These are phyloP conservation scores for Gossypium australe DNA, from an alignment of 345 rosid species.

Conservation along the genomic window DNA sequence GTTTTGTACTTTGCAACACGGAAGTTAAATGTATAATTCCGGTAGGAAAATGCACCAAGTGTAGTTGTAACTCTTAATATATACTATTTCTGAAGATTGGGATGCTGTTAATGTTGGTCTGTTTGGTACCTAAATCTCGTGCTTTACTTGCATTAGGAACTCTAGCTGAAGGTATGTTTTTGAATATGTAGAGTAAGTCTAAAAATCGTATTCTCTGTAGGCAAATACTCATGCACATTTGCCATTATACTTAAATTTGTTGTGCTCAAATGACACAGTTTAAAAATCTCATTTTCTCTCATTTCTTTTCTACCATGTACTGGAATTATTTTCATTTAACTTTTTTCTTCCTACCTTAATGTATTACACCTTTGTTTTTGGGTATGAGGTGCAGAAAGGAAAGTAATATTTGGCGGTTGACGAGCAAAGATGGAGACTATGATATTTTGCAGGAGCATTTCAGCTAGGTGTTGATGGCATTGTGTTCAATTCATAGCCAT, in stretches of 20 bases:
- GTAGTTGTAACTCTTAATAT: background rate
- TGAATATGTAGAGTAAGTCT: background rate
- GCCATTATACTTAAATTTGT: background rate
- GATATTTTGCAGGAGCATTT: slow-evolving; percentile 6
- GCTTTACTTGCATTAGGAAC: slow-evolving; percentile 37
- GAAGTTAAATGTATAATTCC: background rate
- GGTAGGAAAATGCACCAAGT: background rate
- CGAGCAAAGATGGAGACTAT: background rate
- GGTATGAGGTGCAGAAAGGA: background rate
- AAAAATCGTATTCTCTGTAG: background rate
- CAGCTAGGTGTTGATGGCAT: background rate
- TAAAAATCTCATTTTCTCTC: too few relatives aligned
- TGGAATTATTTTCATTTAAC: too few relatives aligned
- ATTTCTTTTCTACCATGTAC: too few relatives aligned
- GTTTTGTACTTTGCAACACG: background rate
- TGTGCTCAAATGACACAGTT: background rate
- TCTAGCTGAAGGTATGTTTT: slow-evolving; percentile 40
- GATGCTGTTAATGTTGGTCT: slow-evolving; percentile 33
- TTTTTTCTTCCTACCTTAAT: too few relatives aligned
- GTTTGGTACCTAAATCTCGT: slow-evolving; percentile 42
- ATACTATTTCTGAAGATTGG: slow-evolving; percentile 2
- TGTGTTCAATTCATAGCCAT: background rate
- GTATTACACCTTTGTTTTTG: background rate
- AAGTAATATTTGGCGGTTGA: background rate
- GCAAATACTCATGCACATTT: background rate